Evolutionary conservation across 2,329 filamentous ascomycete species (phyloP), one percentile per base, ranked within the genome.

Genomic region (Aspergillus amoenus): DNA sequence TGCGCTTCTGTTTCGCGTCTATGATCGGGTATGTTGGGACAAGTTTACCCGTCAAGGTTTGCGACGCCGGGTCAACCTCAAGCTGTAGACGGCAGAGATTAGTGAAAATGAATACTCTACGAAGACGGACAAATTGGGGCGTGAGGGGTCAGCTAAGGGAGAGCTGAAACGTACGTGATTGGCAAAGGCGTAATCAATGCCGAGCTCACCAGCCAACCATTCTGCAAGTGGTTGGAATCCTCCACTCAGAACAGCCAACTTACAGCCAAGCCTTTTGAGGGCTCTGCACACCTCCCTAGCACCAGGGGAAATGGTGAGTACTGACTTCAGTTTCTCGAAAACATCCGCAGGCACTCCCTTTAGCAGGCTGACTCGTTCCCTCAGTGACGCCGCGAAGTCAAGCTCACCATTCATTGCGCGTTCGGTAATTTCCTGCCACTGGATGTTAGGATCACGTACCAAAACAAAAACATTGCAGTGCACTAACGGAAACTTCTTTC

Each of bases 331-430:
- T 58, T 88, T 83, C 58, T 91, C 86, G 67, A 95, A 96, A 15
- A 97, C 88, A 55, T 84, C 84, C 9, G 83, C 86, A 0, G 90
- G 86, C 7, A 97, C 86, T 32, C 93, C 93, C 66, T 88, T 89
- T 41, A 99, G 83, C 43, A 97, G 81, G 41, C 83, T 83, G 27
- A 95, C 91, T 18, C 94, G 84, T 71, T 90, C 90, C 57, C 87
- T 86, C 69, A 99, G 86, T 1, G 90, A 93, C 0, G 85, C 84
- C 52, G 93, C 87, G 66, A 99, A 99, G 73, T 97, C 93, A 37
- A 97, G 81, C 78, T 97, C 93, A 59, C 94, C 94, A 64, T 93
- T 88, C 94, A 99, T 99, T 37, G 94, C 93, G 34, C 92, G 88
- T 58, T 88, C 88, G 0, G 94, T 99, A 65, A 99, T 97, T 67